phyloP scores from a whole-genome alignment of 306 rosid species.

The Vigna trinervia region DNA sequence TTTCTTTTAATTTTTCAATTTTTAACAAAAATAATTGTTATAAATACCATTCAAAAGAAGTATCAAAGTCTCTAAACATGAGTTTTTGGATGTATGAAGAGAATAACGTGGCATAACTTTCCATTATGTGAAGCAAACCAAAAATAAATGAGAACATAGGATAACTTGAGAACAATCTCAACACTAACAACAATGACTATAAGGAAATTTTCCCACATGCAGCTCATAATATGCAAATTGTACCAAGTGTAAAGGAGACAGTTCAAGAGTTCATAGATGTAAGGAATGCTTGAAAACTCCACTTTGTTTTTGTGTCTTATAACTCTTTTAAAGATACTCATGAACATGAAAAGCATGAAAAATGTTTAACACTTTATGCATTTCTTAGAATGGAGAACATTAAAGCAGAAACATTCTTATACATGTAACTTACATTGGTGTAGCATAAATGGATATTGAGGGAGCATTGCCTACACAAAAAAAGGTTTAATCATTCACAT shows the following conservation, averaged over 20 bases:
- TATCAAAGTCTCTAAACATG: neutral
- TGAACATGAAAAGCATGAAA: neutral
- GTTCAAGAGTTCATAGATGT: constrained; percentile 64
- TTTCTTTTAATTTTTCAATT: too few species aligned
- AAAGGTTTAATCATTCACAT: too few species aligned
- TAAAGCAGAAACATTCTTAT: neutral
- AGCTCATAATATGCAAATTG: constrained; percentile 73
- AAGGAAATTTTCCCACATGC: constrained; percentile 73
- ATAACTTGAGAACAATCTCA: constrained; percentile 65
- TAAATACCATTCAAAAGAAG: neutral
- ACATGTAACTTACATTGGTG: neutral
- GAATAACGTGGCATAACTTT: constrained; percentile 52
- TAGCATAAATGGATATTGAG: constrained; percentile 53
- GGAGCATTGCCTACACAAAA: constrained; percentile 71
- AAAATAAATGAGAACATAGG: constrained; percentile 26
- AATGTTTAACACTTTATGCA: neutral
- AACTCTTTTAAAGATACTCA: constrained; percentile 73
- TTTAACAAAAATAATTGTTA: too few species aligned
- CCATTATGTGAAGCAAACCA: constrained; percentile 55
- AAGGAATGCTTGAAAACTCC: constrained; percentile 82
- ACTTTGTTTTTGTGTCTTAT: constrained; percentile 64
- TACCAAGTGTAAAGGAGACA: constrained; percentile 82
- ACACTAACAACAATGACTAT: constrained; percentile 62
- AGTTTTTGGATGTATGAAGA: constrained; percentile 9
- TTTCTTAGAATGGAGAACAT: constrained; percentile 20